Evolutionary conservation across 2,329 filamentous ascomycete species (phyloP), one percentile per base, ranked within the genome.

Genomic region (Phaeosphaeria sp.): DNA sequence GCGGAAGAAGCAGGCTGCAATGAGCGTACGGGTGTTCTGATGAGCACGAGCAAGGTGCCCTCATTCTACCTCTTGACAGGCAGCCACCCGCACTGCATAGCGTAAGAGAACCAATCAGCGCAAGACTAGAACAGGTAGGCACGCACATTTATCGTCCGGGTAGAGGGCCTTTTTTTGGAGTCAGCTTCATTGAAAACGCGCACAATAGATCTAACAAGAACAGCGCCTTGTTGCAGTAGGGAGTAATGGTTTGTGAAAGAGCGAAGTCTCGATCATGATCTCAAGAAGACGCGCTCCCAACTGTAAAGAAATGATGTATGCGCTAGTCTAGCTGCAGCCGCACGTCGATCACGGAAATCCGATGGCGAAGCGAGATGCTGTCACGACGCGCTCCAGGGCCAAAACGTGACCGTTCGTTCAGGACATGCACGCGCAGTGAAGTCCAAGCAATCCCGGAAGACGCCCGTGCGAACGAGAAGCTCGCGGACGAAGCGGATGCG

Each of bases 271-370:
- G 13, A 13, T 36, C 30, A 11, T 36, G 36, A 22, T 18, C 25
- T 13, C 20, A 50, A 17, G 20, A 49, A 25, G 11, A 39, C 30
- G 39, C 47, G 47, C 47, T 30, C 47, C 30, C 30, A 52, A 30
- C 57, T 53, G 55, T 49, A 43, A 30, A 44, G 20, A 27, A 36
- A 49, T 44, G 46, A 46, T 33, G 63, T 59, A 62, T 20, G 44
- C 44, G 44, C 44, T 46, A 46, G 44, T 46, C 69, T 73, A 72
- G 69, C 57, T 54, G 60, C 67, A 73, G 69, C 71, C 69, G 67
- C 67, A 72, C 65, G 72, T 66, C 66, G 72, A 73, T 74, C 72
- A 66, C 65, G 64, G 66, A 60, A 63, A 67, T 68, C 62, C 58
- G 55, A 23, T 52, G 54, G 62, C 52, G 65, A 67, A 72, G 68